A percentile compares a stretch with the other conserved stretches of the same genome.
Conservation (phyloP, 345 rosid genomes). For the Kandelia obovata region DNA sequence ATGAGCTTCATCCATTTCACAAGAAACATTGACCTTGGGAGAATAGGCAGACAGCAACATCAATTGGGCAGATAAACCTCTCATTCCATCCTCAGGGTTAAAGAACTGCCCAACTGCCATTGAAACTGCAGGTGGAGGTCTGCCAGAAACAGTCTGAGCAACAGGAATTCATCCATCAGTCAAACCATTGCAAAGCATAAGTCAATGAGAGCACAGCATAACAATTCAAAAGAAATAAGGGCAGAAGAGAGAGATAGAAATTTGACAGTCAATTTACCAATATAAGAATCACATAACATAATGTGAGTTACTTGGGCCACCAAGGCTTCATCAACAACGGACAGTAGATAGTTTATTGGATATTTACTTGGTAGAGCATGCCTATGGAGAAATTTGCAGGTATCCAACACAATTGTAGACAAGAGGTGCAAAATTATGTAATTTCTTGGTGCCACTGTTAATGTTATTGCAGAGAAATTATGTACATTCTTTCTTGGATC, state of each 20-base stretch:
- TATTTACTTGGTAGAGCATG: background rate
- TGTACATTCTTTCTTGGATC: no score
- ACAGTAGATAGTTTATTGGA: background rate
- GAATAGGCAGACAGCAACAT: constrained; percentile 71
- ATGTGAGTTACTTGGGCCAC: background rate
- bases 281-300: background rate
- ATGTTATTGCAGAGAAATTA: no score
- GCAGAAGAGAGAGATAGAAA: background rate
- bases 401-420: background rate
- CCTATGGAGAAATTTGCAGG: background rate
- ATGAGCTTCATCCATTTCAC: constrained; percentile 15
- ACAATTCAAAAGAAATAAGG: constrained; percentile 2
- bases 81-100: constrained; percentile 72
- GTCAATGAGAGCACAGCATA: constrained; percentile 8
- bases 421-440: background rate
- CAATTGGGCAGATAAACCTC: constrained; percentile 53
- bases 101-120: constrained; percentile 99
- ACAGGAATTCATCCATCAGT: constrained; percentile 31
- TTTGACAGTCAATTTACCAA: background rate
- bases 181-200: constrained; percentile 15
- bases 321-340: background rate
- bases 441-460: no score
- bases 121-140: constrained; percentile 98
- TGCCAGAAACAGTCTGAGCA: constrained; percentile 78
- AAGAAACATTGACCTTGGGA: constrained; percentile 53